Evolutionary conservation across 2,329 filamentous ascomycete species (phyloP).

Genomic region (Xylariaceae sp.): DNA sequence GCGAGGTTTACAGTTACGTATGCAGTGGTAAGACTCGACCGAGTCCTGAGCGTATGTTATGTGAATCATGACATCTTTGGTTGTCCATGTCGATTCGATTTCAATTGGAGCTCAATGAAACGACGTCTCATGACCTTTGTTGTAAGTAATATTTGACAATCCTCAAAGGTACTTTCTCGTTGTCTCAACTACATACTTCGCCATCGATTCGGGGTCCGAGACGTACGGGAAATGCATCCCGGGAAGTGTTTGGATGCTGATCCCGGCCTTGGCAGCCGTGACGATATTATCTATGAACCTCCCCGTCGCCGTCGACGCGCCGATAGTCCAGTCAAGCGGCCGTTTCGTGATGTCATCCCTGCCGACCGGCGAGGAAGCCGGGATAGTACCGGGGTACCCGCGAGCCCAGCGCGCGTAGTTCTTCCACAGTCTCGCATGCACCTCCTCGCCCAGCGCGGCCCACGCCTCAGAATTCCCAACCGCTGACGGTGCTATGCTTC

Average conservation of each 20-base stretch:
- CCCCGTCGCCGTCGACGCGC: slow-evolving; percentile 8
- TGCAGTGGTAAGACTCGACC: too few species aligned
- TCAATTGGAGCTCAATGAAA: too few species aligned
- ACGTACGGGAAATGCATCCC: slow-evolving; percentile 16
- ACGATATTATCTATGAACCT: slow-evolving; percentile 15
- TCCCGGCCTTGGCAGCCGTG: slow-evolving; percentile 11
- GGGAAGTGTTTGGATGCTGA: slow-evolving; percentile 9
- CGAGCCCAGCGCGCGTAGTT: slow-evolving; percentile 16
- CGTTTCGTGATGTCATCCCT: slow-evolving; percentile 5
- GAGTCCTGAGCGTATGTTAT: too few species aligned
- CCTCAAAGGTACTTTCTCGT: slow-evolving; percentile 12
- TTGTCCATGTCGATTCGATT: too few species aligned
- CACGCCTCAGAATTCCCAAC: slow-evolving; percentile 12
- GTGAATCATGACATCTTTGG: too few species aligned
- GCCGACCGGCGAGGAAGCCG: slow-evolving; percentile 6
- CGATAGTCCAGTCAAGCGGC: slow-evolving; percentile 14
- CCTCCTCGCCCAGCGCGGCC: slow-evolving; percentile 9
- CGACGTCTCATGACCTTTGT: too few species aligned
- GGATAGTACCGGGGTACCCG: slow-evolving; percentile 13
- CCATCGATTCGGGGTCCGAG: slow-evolving; percentile 11
- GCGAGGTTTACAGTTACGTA: too few species aligned
- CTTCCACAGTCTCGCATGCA: slow-evolving; percentile 13
- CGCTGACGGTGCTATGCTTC: neutral
- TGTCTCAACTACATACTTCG: slow-evolving; percentile 9
- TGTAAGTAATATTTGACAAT: too few species aligned